phyloP scores from a whole-genome alignment of 805 yeast species.

The Cyberlindnera mycetangii region DNA sequence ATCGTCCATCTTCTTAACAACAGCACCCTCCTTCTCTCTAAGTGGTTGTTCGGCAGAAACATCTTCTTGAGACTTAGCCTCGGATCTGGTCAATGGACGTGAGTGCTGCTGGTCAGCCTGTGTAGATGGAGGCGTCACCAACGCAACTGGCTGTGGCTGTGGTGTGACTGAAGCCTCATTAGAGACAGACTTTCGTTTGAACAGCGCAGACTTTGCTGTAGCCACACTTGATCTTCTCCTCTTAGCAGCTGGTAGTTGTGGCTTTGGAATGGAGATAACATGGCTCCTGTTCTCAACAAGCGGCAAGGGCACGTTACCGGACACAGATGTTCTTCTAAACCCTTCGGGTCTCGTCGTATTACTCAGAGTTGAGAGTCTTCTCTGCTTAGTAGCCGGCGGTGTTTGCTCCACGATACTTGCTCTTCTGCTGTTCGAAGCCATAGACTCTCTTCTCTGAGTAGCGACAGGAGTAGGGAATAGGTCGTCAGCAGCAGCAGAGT shows the following conservation, averaged over 20 bases:
- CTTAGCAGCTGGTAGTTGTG: constrained; percentile 6
- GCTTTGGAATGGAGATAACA: constrained; percentile 30
- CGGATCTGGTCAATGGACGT: constrained; percentile 2
- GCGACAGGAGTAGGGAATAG: constrained; percentile 7
- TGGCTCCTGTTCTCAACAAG: constrained; percentile 14
- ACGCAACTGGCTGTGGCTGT: neutral
- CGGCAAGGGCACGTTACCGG: neutral
- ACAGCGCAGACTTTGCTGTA: neutral
- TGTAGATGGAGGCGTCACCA: constrained; percentile 15
- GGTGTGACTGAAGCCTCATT: constrained; percentile 2
- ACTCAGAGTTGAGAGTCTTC: constrained; percentile 40
- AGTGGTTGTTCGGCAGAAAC: constrained; percentile 2
- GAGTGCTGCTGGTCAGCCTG: constrained; percentile 6
- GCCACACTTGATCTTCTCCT: constrained; percentile 15
- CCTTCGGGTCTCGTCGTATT: constrained; percentile 31
- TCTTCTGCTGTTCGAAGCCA: constrained; percentile 15
- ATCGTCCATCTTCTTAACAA: constrained; percentile 10
- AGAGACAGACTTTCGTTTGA: constrained; percentile 11
- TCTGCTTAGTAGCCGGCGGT: constrained; percentile 27
- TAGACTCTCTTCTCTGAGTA: constrained; percentile 4
- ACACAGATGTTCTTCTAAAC: constrained; percentile 28
- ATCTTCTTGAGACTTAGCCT: constrained; percentile 12
- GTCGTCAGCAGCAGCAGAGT: constrained; percentile 15
- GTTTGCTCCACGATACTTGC: constrained; percentile 16
- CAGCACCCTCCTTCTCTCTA: constrained; percentile 12